Percentiles rank a stretch among this genome's conserved stretches.
phyloP scores from a whole-genome alignment of 1,284 basidiomycete genomes.

The Malassezia vespertilionis region DNA sequence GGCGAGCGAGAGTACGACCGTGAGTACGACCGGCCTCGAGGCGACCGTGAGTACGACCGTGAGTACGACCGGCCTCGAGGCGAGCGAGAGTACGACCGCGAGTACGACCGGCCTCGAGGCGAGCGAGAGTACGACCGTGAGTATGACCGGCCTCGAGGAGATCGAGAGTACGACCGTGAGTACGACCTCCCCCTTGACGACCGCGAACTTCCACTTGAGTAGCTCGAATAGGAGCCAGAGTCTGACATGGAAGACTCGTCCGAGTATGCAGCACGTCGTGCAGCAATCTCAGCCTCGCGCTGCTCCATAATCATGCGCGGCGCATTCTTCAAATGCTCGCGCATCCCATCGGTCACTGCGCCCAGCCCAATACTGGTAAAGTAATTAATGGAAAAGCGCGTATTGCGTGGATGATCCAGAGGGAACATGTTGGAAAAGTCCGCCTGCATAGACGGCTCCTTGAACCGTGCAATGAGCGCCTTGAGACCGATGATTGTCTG shows the following conservation, averaged over 20 bases:
- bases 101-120: constrained; percentile 9
- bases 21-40: constrained; percentile 12
- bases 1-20: constrained; percentile 12
- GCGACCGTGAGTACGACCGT: constrained; percentile 6
- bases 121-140: constrained; percentile 16
- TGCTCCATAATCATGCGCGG: constrained; percentile 84
- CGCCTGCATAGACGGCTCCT: constrained; percentile 53
- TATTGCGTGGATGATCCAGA: constrained; percentile 87
- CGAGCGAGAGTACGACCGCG: constrained; percentile 2
- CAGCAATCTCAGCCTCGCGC: constrained; percentile 53
- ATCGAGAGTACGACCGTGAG: constrained; percentile 7
- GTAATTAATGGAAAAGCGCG: constrained; percentile 95
- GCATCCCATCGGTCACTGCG: constrained; percentile 83
- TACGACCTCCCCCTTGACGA: constrained; percentile 14
- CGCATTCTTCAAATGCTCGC: constrained; percentile 89
- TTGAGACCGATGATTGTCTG: constrained; percentile 85
- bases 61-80: constrained; percentile 10
- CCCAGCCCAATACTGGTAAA: constrained; percentile 80
- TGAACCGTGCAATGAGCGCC: constrained; percentile 67
- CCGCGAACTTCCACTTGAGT: constrained; percentile 1
- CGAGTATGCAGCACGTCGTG: constrained; percentile 34
- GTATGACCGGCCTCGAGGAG: constrained; percentile 2
- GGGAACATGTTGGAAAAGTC: constrained; percentile 82
- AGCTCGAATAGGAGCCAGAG: constrained; percentile 18
- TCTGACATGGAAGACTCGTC: constrained; percentile 20